Base-by-base conservation (phyloP, 352 stramenopile species). In the Lagenidium giganteum region DNA sequence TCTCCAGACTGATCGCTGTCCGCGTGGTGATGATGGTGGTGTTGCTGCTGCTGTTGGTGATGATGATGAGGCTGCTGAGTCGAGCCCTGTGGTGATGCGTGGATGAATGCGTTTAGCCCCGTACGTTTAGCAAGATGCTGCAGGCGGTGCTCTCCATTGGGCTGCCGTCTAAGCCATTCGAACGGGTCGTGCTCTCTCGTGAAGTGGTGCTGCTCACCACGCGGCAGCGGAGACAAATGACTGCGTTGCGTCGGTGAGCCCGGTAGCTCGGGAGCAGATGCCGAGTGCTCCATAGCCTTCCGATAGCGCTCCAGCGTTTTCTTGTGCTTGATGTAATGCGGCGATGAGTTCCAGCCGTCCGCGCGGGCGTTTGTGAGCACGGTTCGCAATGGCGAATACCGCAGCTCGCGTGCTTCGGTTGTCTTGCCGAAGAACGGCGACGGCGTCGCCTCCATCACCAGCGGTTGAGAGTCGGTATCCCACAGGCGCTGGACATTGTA, bases 321-420 rank as follows among this genome's bases (percentile, higher is more conserved):
- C 43, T 83, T 83, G 21, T 78, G 68, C 53, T 78, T 78, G 20
- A 51, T 54, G 34, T 88, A 86, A 31, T 84, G 54, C 0, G 41
- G 42, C 22, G 70, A 86, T 6, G 66, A 62, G 47, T 86, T 63
- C 71, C 70, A 88, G 1, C 61, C 65, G 13, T 67, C 62, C 4
- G 69, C 47, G 4, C 70, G 26, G 1, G 64, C 53, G 29, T 59
- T 59, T 1, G 67, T 70, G 2, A 64, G 64, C 5, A 59, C 57
- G 0, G 51, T 66, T 17, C 59, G 35, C 16, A 62, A 63, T 3
- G 69, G 71, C 1, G 69, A 67, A 71, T 71, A 87, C 20, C 64
- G 65, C 5, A 87, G 34, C 11, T 57, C 40, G 12, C 75, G 64
- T 20, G 68, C 68, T 29, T 64, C 70, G 1, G 35, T 62, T 2